Conservation (phyloP, 148 eudicot species). For the Fagopyrum tataricum region DNA sequence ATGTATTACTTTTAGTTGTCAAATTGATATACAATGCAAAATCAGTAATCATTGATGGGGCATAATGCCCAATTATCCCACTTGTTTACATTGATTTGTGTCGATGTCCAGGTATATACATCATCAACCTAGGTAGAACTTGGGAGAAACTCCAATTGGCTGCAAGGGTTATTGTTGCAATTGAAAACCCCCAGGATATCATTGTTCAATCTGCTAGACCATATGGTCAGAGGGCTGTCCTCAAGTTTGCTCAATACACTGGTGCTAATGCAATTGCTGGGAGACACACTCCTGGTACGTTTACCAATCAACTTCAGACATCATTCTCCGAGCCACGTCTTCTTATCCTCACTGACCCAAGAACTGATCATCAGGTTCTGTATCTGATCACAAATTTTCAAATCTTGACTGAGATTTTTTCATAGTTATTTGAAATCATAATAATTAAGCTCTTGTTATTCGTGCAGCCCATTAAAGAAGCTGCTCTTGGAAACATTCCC, state of each 20-base stretch:
- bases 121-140: constrained; percentile 52
- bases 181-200: constrained; percentile 64
- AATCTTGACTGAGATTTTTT: neutral
- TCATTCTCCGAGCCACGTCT: constrained; percentile 64
- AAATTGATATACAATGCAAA: neutral
- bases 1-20: neutral
- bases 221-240: constrained; percentile 69
- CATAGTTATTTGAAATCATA: neutral
- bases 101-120: constrained; percentile 35
- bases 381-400: neutral
- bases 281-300: constrained; percentile 70
- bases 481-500: constrained; percentile 60
- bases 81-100: neutral
- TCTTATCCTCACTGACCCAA: constrained; percentile 58
- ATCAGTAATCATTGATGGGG: neutral
- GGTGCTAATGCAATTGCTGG: constrained; percentile 63
- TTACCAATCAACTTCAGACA: constrained; percentile 66
- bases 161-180: constrained; percentile 57
- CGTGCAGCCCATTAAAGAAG: constrained; percentile 64
- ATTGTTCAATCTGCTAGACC: constrained; percentile 79
- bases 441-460: neutral
- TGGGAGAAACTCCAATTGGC: constrained; percentile 66
- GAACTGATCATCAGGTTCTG: constrained; percentile 64
- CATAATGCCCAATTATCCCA: neutral
- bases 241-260: constrained; percentile 69